Evolutionary conservation across 2,329 filamentous ascomycete genomes (phyloP), one percentile per base, ranked within the genome.

Genomic region (Dactylellina haptotyla): DNA sequence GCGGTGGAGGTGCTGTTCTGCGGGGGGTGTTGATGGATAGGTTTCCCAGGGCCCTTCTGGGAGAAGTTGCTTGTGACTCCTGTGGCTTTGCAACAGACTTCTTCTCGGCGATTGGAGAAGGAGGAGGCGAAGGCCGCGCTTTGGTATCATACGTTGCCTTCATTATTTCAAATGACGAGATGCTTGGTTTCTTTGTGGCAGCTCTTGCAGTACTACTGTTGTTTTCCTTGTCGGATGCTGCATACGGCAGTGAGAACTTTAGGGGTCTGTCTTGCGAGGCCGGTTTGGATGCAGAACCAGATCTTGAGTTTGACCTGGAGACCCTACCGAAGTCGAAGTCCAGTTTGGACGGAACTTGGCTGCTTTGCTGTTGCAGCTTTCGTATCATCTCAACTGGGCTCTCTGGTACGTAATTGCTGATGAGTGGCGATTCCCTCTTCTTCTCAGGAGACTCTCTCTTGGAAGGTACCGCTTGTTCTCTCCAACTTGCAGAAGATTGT

Each of bases 1-100:
- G 94, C 1, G 94, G 94, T 16, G 84, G 81, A 0, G 88, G 89
- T 1, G 92, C 92, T 20, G 90, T 86, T 76, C 93, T 85, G 78
- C 88, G 90, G 9, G 93, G 93, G 2, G 92, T 97, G 76, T 88
- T 89, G 64, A 67, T 64, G 37, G 70, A 69, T 46, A 73, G 34
- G n/a, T 48, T 56, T n/a, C 63, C 70, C 16, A 76, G 70, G 0
- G 70, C 70, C 16, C 51, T 67, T 46, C 70, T 64, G 14, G 63
- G 70, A 4, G 63, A 56, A 20, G 45, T 41, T 18, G 62, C 32
- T 26, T 59, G 57, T 32, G 50, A 32, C 25, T 69, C 57, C 34
- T 58, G 50, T 8, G 56, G 32, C 26, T 53, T 69, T 4, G 54
- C 54, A 37, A 56, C 48, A 9, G 56, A 41, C 41, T 67, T 75